Base-by-base conservation (phyloP, 129 eudicot species). In the Glebionis coronaria region DNA sequence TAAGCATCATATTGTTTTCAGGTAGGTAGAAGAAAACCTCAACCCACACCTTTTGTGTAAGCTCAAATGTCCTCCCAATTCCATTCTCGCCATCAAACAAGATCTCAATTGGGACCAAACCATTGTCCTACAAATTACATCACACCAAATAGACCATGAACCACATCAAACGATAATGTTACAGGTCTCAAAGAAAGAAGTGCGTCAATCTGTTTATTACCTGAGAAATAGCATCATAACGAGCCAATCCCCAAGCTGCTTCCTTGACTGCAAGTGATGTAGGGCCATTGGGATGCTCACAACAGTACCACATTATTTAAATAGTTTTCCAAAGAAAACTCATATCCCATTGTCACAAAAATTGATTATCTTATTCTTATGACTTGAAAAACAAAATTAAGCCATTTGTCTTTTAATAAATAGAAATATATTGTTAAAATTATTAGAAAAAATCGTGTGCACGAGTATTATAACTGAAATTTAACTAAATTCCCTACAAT, bases 211-310 rank as follows among this genome's bases (percentile, higher is more conserved):
- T 12, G 56, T 38, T 50, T 42, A 15, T 72, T 70, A 85, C 96
- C 85, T 88, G 96, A 64, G 96, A 88, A 67, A 88, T 88, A 60
- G 96, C 88, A 53, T 89, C 96, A 12, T 88, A 88, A 79, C 96
- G 85, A 57, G 96, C 96, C 40, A 88, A 80, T 72, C 92, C 96
- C 96, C 96, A 88, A 23, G 96, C 96, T 13, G 96, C 96, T 80
- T 88, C 96, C 83, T 88, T 88, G 67, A 88, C 96, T 2, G 96
- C 96, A 62, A 88, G 91, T 16, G 86, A 91, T 61, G 92, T 73
- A 11, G 96, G 96, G 21, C 96, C 96, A n/a, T 88, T 88, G 56
- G 96, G 63, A 88, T 85, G 88, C 91, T 85, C 83, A 88, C 96
- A 63, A 88, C 96, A 0, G 96, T 82, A 50, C 96, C n/a, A n/a